Conservation (phyloP, 768 basidiomycete species). For the Sutorius australiensis region DNA sequence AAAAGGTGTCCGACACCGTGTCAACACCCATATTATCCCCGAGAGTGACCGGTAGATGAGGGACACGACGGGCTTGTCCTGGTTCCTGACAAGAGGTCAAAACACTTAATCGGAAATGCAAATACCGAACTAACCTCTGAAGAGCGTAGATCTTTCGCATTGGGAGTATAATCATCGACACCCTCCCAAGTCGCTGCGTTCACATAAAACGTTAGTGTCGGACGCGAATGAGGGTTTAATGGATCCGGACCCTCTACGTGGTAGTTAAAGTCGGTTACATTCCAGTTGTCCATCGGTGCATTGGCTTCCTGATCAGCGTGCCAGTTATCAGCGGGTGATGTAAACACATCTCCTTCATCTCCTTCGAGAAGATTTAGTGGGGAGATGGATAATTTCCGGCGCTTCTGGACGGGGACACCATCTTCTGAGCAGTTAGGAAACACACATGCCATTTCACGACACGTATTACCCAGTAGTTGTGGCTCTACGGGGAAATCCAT, state of each 20-base stretch:
- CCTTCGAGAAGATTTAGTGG: neutral
- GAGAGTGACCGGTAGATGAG: conserved; percentile 50
- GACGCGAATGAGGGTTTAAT: neutral
- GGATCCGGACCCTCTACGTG: conserved; percentile 20
- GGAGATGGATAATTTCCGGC: conserved; percentile 36
- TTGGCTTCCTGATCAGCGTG: conserved; percentile 6
- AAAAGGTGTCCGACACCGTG: conserved; percentile 35
- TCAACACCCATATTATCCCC: conserved; percentile 50
- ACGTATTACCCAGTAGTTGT: conserved; percentile 12
- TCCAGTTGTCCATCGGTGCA: conserved; percentile 7
- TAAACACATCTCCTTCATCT: neutral
- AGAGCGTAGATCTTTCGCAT: conserved; percentile 38
- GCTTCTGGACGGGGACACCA: conserved; percentile 42
- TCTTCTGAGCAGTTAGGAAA: conserved; percentile 28
- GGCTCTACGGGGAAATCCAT: conserved; percentile 28
- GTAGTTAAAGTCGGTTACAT: conserved; percentile 23
- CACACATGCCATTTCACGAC: neutral
- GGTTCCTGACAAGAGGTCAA: conserved; percentile 57
- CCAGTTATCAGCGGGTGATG: conserved; percentile 11
- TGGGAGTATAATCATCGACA: conserved; percentile 13
- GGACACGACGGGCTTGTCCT: conserved; percentile 75
- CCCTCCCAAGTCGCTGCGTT: conserved; percentile 23
- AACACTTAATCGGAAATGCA: neutral
- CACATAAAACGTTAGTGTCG: conserved; percentile 7
- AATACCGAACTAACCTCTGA: conserved; percentile 53